Evolutionary conservation across 1,284 basidiomycete genomes (phyloP), one percentile per base, ranked within the genome.

Genomic region (Phellopilus nigrolimitatus): DNA sequence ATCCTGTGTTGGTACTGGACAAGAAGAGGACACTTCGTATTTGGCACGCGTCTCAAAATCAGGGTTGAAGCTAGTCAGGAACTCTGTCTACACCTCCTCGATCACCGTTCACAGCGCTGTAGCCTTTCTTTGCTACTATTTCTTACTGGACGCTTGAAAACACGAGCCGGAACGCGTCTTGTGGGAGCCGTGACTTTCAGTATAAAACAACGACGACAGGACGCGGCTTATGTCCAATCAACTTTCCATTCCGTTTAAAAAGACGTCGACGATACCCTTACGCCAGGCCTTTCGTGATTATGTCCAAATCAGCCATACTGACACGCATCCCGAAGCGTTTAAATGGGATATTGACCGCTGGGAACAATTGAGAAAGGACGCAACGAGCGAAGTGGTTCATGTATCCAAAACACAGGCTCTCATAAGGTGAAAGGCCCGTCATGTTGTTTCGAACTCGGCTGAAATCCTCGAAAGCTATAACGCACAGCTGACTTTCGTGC

Each of bases 281-380:
- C 74, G 76, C 25, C 67, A 75, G 21, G 71, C 81, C 4, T 73
- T 87, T 1, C 76, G 82, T 37, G 71, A 73, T 36, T 91, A 93
- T 67, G 84, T 97, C 44, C 71, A 75, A n/a, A 62, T 68, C 0
- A 71, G 79, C 44, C 80, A 87, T 64, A 74, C 78, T 5, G 84
- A 88, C 37, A 80, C 83, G n/a, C 90, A 95, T 62, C 91, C 93
- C 0, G 91, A 94, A 60, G 82, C 85, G n/a, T 95, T 94, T 71
- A 83, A 75, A 64, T 73, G 76, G 60, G 94, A 97, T 65, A 81
- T 95, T 45, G 75, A 75, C 7, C 68, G 68, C 24, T 91, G 94
- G 78, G 80, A 84, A 46, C 64, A 69, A 3, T 70, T 95, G 48
- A 76, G 94, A 30, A 80, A 77, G 47, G 76, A 82, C 43, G 85